Evolutionary conservation across 1,284 basidiomycete species (phyloP).

Genomic region (Kalmanozyma brasiliensis): DNA sequence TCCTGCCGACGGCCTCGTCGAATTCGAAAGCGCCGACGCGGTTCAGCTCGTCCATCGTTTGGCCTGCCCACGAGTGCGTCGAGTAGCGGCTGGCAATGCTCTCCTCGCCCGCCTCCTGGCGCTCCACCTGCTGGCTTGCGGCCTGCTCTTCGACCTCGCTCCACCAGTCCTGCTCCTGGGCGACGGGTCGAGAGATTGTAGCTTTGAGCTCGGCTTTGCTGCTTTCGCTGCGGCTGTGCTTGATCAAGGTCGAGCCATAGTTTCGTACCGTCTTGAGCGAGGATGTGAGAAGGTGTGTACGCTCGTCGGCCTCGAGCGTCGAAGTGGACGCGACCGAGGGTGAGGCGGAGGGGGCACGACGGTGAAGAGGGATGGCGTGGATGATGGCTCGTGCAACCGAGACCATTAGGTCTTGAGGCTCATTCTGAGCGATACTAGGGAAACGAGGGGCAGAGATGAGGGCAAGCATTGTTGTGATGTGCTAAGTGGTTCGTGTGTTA

Average conservation of each 20-base stretch:
- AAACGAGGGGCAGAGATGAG: constrained; percentile 12
- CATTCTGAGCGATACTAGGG: constrained; percentile 6
- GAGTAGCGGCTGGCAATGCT: constrained; percentile 20
- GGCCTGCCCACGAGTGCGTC: constrained; percentile 5
- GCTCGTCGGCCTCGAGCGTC: constrained; percentile 1
- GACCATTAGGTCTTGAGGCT: constrained; percentile 13
- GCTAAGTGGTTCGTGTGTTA: neutral
- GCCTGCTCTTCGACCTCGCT: neutral
- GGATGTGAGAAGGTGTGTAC: neutral
- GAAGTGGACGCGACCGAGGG: constrained; percentile 1
- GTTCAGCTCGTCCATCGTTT: constrained; percentile 3
- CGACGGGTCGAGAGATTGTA: constrained; percentile 20
- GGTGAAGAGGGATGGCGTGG: constrained; percentile 4
- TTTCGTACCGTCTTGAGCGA: constrained; percentile 2
- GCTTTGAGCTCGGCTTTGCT: constrained; percentile 10
- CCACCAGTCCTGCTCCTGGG: neutral
- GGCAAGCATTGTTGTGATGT: constrained; percentile 2
- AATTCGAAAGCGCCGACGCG: constrained; percentile 12
- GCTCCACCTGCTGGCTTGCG: no score
- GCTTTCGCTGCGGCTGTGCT: constrained; percentile 1
- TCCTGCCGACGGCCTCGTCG: constrained; percentile 3
- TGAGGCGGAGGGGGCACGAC: constrained; percentile 1
- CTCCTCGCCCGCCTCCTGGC: neutral
- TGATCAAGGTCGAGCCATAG: constrained; percentile 14
- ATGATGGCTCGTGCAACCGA: constrained; percentile 11